A percentile compares a stretch with the other conserved stretches of the same genome.
Evolutionary conservation across 768 basidiomycete species (phyloP).

Genomic region (Russula sp.): DNA sequence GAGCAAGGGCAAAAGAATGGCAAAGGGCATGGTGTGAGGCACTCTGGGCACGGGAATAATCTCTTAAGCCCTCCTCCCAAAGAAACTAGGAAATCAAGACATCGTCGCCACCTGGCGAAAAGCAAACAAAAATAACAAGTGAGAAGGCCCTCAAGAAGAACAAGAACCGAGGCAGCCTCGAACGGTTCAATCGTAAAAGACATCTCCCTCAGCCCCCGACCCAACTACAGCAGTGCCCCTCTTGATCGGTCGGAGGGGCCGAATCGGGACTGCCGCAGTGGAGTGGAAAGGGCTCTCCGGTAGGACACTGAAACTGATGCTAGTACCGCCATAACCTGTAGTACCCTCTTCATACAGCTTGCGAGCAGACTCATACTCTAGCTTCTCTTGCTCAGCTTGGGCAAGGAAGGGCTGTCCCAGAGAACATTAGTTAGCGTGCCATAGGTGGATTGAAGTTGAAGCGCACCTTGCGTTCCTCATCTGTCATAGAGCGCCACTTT

Average conservation of each 20-base stretch:
- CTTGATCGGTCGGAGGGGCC: slow-evolving; percentile 47
- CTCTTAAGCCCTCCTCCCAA: slow-evolving; percentile 3
- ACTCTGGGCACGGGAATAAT: slow-evolving; percentile 1
- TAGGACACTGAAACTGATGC: slow-evolving; percentile 81
- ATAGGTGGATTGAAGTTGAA: slow-evolving; percentile 28
- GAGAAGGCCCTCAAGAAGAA: slow-evolving; percentile 12
- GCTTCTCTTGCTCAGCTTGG: slow-evolving; percentile 93
- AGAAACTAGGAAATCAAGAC: slow-evolving; percentile 15
- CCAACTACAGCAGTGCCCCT: slow-evolving; percentile 52
- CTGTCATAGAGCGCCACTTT: slow-evolving; percentile 90
- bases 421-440: slow-evolving; percentile 24
- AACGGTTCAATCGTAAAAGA: slow-evolving; percentile 30
- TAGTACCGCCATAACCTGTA: slow-evolving; percentile 55
- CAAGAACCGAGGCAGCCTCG: slow-evolving; percentile 1
- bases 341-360: slow-evolving; percentile 85
- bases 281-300: slow-evolving; percentile 58
- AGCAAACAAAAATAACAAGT: slow-evolving; percentile 10
- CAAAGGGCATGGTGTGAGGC: slow-evolving; percentile 2
- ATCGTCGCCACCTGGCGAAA: slow-evolving; percentile 21
- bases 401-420: slow-evolving; percentile 76
- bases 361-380: slow-evolving; percentile 84
- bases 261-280: slow-evolving; percentile 40
- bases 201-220: slow-evolving; percentile 70
- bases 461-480: slow-evolving; percentile 86
- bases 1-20: slow-evolving; percentile 8